Conservation (phyloP, 2,329 filamentous ascomycete species). For the Phialophora macrospora region DNA sequence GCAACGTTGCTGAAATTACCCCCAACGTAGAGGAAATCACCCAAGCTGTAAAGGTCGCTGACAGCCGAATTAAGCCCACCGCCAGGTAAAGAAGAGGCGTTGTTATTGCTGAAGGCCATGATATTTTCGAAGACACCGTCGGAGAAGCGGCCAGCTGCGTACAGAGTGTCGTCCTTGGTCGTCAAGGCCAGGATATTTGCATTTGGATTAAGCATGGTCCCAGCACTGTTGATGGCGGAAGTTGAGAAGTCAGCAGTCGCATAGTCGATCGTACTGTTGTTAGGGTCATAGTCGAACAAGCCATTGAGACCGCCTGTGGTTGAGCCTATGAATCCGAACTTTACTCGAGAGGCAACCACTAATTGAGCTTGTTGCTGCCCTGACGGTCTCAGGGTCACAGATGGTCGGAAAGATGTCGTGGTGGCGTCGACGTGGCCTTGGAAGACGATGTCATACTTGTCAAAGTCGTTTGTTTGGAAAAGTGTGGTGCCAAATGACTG, state of each 20-base stretch:
- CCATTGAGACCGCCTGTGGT: slow-evolving; percentile 84
- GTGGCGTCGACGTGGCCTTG: slow-evolving; percentile 81
- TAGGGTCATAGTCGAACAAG: slow-evolving; percentile 84
- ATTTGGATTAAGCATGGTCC: slow-evolving; percentile 67
- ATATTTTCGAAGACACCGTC: slow-evolving; percentile 73
- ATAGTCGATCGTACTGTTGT: slow-evolving; percentile 55
- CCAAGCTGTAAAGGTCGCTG: slow-evolving; percentile 70
- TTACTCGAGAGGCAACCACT: slow-evolving; percentile 86
- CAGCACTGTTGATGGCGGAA: slow-evolving; percentile 78
- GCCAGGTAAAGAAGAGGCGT: slow-evolving; percentile 65
- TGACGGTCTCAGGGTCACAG: slow-evolving; percentile 75
- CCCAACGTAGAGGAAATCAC: slow-evolving; percentile 74
- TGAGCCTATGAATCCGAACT: slow-evolving; percentile 63
- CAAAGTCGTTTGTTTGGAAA: slow-evolving; percentile 91
- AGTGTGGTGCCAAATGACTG: slow-evolving; percentile 64
- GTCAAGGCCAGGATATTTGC: slow-evolving; percentile 75
- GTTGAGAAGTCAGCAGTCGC: slow-evolving; percentile 63
- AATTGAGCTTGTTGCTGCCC: slow-evolving; percentile 66
- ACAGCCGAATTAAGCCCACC: slow-evolving; percentile 82
- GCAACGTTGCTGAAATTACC: slow-evolving; percentile 81
- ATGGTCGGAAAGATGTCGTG: slow-evolving; percentile 74
- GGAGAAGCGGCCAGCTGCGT: slow-evolving; percentile 84
- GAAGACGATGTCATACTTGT: slow-evolving; percentile 95
- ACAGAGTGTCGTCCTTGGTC: slow-evolving; percentile 67
- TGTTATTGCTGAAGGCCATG: slow-evolving; percentile 70